Evolutionary conservation across 371 early-diverging fungal genomes (phyloP).

Genomic region (Choanephora cucurbitarum): DNA sequence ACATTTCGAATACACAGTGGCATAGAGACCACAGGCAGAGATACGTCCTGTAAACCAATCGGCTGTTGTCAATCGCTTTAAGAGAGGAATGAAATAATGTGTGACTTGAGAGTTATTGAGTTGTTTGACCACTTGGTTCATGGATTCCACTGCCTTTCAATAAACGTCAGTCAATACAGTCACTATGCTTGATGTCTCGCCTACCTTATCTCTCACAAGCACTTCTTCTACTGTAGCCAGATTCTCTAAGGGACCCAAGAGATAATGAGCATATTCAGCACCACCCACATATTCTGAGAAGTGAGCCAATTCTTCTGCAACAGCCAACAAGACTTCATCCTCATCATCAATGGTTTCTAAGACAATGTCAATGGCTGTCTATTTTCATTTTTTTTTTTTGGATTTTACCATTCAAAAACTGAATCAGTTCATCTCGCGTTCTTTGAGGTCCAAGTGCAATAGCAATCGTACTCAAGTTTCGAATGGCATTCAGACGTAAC

Average conservation of each 20-base stretch:
- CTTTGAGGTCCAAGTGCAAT: conserved; percentile 95
- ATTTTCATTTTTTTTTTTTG: too few relatives aligned
- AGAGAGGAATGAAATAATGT: conserved; percentile 84
- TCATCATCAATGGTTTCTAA: conserved; percentile 98
- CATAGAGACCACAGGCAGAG: conserved; percentile 91
- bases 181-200: not conserved
- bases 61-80: conserved; percentile 89
- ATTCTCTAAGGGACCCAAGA: conserved; percentile 93
- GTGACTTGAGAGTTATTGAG: conserved; percentile 82
- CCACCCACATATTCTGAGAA: conserved; percentile 94
- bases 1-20: conserved; percentile 76
- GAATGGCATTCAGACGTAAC: conserved; percentile 92
- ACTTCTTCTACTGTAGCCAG: conserved; percentile 97
- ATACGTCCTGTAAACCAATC: conserved; percentile 98
- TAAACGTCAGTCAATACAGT: too few relatives aligned
- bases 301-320: conserved; percentile 94
- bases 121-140: conserved; percentile 76
- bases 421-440: conserved; percentile 94
- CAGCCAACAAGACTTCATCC: conserved; percentile 92
- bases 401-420: conserved; percentile 95
- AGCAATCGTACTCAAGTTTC: conserved; percentile 92
- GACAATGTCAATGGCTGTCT: conserved; percentile 1
- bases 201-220: conserved; percentile 93
- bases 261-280: conserved; percentile 77
- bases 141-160: conserved; percentile 88